A percentile compares a stretch with the other conserved stretches of the same genome.
Evolutionary conservation across 345 rosid species (phyloP).

Genomic region (Isatis tinctoria): DNA sequence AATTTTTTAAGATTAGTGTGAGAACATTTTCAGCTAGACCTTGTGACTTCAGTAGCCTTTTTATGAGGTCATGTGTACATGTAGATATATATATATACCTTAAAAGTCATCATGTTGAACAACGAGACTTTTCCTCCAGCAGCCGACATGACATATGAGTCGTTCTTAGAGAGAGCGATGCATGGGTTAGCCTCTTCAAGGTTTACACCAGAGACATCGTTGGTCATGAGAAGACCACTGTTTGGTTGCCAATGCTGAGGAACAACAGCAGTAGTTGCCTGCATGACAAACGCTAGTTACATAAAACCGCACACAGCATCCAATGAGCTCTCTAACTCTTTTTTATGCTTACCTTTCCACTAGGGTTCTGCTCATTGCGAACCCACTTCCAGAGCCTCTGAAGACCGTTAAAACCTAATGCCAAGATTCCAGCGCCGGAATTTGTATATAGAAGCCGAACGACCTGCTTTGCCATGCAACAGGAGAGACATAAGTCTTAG

Average conservation of each 20-base stretch:
- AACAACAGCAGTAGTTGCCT: conserved; percentile 70
- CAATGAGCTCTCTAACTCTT: not conserved
- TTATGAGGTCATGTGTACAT: not conserved
- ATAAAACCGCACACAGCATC: not conserved
- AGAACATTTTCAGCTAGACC: not conserved
- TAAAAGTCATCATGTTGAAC: conserved; percentile 92
- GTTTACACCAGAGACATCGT: conserved; percentile 72
- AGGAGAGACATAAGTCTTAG: not conserved
- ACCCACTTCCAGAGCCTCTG: conserved; percentile 84
- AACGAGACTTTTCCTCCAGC: conserved; percentile 86
- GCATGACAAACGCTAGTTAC: not conserved
- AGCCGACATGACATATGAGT: conserved; percentile 90
- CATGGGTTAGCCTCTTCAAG: conserved; percentile 83
- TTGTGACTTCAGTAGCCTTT: not conserved
- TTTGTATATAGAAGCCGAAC: conserved; percentile 86
- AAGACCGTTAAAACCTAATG: conserved; percentile 72
- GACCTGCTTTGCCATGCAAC: conserved; percentile 43
- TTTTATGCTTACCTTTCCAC: conserved; percentile 59
- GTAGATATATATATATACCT: conserved; percentile 39
- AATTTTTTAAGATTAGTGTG: not conserved
- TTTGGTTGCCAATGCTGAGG: conserved; percentile 94
- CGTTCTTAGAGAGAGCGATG: conserved; percentile 91
- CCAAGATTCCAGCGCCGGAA: conserved; percentile 76
- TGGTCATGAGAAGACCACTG: conserved; percentile 87
- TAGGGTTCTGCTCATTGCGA: conserved; percentile 70